A percentile compares a stretch with the other conserved stretches of the same genome.
phyloP scores from a whole-genome alignment of 2,329 filamentous ascomycete species.

The Beauveria scarabaeidicola region DNA sequence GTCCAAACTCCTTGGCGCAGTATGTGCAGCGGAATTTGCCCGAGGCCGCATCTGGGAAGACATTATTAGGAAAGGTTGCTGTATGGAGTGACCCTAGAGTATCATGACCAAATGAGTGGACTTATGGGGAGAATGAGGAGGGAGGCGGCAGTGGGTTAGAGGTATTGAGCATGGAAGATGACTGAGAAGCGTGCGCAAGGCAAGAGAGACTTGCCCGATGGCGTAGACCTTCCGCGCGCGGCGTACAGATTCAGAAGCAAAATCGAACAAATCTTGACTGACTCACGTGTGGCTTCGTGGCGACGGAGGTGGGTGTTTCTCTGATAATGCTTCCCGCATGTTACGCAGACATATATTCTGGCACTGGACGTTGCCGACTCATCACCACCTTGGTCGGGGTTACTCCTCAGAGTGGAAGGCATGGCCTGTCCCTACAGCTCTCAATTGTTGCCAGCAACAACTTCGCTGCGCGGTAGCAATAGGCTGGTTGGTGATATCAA shows the following conservation, averaged over 20 bases:
- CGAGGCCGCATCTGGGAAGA: constrained; percentile 8
- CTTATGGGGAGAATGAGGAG: neutral
- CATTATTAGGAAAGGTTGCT: neutral
- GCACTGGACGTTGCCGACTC: neutral
- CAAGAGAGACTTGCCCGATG: neutral
- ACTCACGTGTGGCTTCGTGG: constrained; percentile 21
- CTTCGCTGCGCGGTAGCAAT: too few relatives aligned
- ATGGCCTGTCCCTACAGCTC: neutral
- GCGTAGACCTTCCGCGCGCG: neutral
- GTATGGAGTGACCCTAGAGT: neutral
- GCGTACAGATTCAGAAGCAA: neutral
- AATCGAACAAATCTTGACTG: neutral
- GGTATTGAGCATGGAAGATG: neutral
- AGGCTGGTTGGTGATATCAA: too few relatives aligned
- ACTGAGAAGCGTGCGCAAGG: neutral
- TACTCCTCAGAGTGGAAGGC: neutral
- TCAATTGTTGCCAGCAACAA: neutral
- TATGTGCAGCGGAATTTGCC: constrained; percentile 15
- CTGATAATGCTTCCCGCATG: constrained; percentile 20
- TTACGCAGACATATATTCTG: constrained; percentile 12
- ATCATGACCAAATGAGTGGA: neutral
- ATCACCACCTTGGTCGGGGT: neutral
- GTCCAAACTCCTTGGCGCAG: constrained; percentile 15
- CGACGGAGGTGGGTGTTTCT: constrained; percentile 20
- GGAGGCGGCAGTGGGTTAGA: neutral